phyloP scores from a whole-genome alignment of 352 stramenopile species.

The Phytophthora palmivora region DNA sequence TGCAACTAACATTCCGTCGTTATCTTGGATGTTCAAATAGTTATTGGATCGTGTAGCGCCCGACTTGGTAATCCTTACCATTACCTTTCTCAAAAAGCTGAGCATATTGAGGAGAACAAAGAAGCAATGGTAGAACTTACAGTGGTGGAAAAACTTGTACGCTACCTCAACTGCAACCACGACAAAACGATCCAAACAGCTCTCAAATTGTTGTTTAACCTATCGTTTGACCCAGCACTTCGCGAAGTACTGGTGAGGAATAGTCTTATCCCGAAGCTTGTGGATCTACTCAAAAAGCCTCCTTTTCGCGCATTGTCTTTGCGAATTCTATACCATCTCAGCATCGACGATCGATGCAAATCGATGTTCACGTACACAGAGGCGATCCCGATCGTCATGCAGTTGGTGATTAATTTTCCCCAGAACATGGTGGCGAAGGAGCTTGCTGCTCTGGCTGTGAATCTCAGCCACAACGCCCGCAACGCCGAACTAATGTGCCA shows the following conservation, averaged over 20 bases:
- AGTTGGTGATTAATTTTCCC: conserved; percentile 95
- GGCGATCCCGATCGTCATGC: conserved; percentile 94
- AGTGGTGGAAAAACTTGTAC: conserved; percentile 79
- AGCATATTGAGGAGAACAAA: conserved; percentile 96
- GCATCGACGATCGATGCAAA: conserved; percentile 95
- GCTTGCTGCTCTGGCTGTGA: conserved; percentile 94
- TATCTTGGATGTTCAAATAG: conserved; percentile 35
- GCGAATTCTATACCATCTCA: conserved; percentile 95
- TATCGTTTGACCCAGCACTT: conserved; percentile 93
- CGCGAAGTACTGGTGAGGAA: conserved; percentile 88
- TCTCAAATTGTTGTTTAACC: conserved; percentile 93
- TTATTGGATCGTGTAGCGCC: conserved; percentile 89
- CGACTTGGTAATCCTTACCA: conserved; percentile 90
- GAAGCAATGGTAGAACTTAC: conserved; percentile 88
- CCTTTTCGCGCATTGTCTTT: conserved; percentile 89
- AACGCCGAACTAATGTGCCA: conserved; percentile 93
- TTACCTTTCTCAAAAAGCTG: conserved; percentile 94
- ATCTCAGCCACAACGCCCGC: conserved; percentile 91
- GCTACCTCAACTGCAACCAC: conserved; percentile 84
- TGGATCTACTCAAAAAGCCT: conserved; percentile 93
- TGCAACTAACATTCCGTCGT: background rate
- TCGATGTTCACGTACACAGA: conserved; percentile 96
- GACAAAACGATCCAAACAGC: conserved; percentile 88
- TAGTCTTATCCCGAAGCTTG: conserved; percentile 92
- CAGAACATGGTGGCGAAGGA: conserved; percentile 93